A percentile compares a stretch with the other conserved stretches of the same genome.
Conservation (phyloP, 2,329 filamentous ascomycete genomes). For the Epicoccum sorghinum region DNA sequence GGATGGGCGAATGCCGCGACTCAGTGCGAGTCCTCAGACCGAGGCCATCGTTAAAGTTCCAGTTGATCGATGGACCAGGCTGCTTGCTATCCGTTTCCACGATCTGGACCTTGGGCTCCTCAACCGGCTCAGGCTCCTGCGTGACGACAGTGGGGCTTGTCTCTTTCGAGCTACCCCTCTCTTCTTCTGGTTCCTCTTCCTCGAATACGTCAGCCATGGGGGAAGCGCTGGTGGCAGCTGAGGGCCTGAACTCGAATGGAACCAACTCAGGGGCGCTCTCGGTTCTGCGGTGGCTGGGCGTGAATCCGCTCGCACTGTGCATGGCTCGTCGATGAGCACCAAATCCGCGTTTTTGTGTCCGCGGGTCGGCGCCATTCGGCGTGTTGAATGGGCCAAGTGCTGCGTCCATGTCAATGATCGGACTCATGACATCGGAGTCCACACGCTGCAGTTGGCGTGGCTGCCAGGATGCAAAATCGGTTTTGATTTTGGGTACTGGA, state of each 20-base stretch:
- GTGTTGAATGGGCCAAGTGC: constrained; percentile 93
- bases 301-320: constrained; percentile 77
- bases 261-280: constrained; percentile 82
- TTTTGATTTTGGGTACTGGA: constrained; percentile 38
- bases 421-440: constrained; percentile 68
- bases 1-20: constrained; percentile 16
- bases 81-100: constrained; percentile 52
- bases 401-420: constrained; percentile 92
- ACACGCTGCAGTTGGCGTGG: constrained; percentile 47
- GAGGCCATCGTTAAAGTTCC: constrained; percentile 51
- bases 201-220: constrained; percentile 89
- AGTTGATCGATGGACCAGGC: constrained; percentile 51
- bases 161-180: constrained; percentile 36
- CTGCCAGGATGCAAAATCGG: constrained; percentile 46
- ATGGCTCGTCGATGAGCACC: constrained; percentile 66
- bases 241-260: constrained; percentile 67
- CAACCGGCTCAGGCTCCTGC: constrained; percentile 47
- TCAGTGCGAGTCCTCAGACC: constrained; percentile 37
- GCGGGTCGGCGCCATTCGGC: constrained; percentile 70
- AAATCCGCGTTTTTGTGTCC: constrained; percentile 50
- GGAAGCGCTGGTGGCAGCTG: constrained; percentile 64
- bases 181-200: constrained; percentile 73
- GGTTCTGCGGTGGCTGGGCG: constrained; percentile 77
- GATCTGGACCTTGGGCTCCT: constrained; percentile 53
- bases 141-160: constrained; percentile 19